Conservation (phyloP, 441 rosid genomes). For the Geranium incanum region DNA sequence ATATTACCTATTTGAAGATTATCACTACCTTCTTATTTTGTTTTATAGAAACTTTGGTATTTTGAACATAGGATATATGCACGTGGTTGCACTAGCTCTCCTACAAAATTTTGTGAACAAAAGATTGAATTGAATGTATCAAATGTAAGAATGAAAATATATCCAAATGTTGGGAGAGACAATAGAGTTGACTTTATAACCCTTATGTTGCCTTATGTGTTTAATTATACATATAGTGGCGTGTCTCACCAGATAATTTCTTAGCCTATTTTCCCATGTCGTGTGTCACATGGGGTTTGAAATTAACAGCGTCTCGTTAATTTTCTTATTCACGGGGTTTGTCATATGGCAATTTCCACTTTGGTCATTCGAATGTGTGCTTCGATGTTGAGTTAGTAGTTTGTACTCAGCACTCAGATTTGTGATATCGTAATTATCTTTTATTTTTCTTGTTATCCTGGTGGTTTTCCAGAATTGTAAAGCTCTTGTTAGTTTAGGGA, state of each 20-base stretch:
- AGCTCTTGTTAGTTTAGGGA: constrained; percentile 1
- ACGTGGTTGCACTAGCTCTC: neutral
- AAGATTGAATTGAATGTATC: neutral
- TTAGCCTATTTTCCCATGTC: neutral
- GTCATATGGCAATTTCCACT: neutral
- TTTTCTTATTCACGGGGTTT: neutral
- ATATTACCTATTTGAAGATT: constrained; percentile 5
- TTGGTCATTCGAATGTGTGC: neutral
- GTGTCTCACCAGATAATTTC: neutral
- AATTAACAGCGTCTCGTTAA: neutral
- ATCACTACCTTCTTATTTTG: neutral
- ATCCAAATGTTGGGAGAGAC: neutral
- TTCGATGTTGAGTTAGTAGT: neutral
- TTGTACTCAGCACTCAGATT: neutral
- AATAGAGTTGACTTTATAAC: neutral
- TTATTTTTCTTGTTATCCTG: neutral
- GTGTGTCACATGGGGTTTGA: neutral
- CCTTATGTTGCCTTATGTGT: neutral
- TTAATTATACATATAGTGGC: neutral
- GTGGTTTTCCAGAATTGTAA: neutral
- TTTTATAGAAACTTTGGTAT: neutral
- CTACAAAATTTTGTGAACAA: neutral
- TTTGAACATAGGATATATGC: neutral
- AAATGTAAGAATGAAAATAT: neutral
- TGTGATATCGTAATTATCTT: constrained; percentile 2